Percentiles rank a stretch among this genome's conserved stretches.
phyloP scores from a whole-genome alignment of 768 basidiomycete genomes.

The Calocybe indica region DNA sequence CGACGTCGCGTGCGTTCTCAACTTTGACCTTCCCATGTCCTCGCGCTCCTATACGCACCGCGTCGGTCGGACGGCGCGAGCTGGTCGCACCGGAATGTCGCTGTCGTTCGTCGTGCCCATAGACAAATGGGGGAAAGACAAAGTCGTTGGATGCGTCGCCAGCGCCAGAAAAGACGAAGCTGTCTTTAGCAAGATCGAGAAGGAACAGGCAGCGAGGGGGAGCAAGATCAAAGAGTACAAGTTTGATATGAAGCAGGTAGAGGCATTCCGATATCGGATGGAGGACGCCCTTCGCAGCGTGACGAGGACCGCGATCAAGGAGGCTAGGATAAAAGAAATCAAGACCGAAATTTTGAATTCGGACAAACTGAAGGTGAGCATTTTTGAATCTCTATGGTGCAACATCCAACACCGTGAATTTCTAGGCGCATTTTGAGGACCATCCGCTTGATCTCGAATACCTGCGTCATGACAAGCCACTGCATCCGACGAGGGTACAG shows the following conservation, averaged over 20 bases:
- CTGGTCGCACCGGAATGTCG: slow-evolving; percentile 88
- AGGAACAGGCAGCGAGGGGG: slow-evolving; percentile 57
- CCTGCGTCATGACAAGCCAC: slow-evolving; percentile 88
- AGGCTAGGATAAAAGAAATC: slow-evolving; percentile 91
- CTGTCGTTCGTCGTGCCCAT: slow-evolving; percentile 80
- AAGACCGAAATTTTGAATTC: slow-evolving; percentile 92
- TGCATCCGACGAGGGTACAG: slow-evolving; percentile 86
- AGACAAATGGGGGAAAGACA: slow-evolving; percentile 67
- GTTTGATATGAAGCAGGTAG: slow-evolving; percentile 94
- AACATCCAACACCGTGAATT: slow-evolving; percentile 2
- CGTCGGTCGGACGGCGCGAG: slow-evolving; percentile 94
- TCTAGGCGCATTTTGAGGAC: slow-evolving; percentile 94
- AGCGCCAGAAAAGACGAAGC: slow-evolving; percentile 72
- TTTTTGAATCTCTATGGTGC: not conserved
- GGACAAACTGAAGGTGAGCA: slow-evolving; percentile 86
- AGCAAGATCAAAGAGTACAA: slow-evolving; percentile 80
- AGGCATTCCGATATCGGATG: slow-evolving; percentile 97
- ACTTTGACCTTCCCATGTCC: slow-evolving; percentile 93
- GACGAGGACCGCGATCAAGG: slow-evolving; percentile 78
- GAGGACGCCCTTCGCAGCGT: slow-evolving; percentile 90
- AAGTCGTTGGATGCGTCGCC: slow-evolving; percentile 61
- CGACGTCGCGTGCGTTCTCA: slow-evolving; percentile 94
- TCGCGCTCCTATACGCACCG: slow-evolving; percentile 90
- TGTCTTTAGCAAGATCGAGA: slow-evolving; percentile 73
- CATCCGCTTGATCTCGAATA: slow-evolving; percentile 92